phyloP scores from a whole-genome alignment of 441 rosid species.

The Capsella rubella region DNA sequence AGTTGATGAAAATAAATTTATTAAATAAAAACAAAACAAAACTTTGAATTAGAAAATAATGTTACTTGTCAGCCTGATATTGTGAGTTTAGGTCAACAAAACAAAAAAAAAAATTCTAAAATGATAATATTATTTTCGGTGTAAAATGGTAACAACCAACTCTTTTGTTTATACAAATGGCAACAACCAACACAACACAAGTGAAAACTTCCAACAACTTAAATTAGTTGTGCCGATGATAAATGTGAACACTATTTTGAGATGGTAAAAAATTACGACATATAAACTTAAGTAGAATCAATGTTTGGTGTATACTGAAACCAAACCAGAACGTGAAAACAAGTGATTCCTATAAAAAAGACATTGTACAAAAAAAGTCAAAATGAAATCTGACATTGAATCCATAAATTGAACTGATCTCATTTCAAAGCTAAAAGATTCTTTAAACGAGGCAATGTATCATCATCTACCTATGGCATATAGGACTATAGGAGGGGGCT shows the following conservation, averaged over 20 bases:
- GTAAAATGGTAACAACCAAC: too few relatives aligned
- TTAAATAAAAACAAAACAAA: background rate
- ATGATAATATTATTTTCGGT: background rate
- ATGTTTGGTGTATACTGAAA: background rate
- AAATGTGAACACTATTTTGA: background rate
- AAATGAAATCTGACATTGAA: background rate
- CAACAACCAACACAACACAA: background rate
- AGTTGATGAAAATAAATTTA: too few relatives aligned
- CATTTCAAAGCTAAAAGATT: constrained; percentile 29
- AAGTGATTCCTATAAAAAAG: background rate
- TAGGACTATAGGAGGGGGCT: constrained; percentile 5
- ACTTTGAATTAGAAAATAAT: background rate
- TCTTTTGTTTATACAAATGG: background rate
- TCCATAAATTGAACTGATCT: constrained; percentile 16
- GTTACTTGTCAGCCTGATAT: background rate
- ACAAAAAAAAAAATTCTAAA: background rate
- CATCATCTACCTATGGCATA: constrained; percentile 15
- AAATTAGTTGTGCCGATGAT: background rate
- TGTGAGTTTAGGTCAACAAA: background rate
- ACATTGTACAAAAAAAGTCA: too few relatives aligned
- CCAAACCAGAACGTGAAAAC: background rate
- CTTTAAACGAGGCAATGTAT: constrained; percentile 33
- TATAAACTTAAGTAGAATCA: background rate
- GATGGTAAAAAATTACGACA: background rate
- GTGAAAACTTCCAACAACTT: background rate